Evolutionary conservation across 805 yeast genomes (phyloP).

Genomic region (Torulaspora quercuum): DNA sequence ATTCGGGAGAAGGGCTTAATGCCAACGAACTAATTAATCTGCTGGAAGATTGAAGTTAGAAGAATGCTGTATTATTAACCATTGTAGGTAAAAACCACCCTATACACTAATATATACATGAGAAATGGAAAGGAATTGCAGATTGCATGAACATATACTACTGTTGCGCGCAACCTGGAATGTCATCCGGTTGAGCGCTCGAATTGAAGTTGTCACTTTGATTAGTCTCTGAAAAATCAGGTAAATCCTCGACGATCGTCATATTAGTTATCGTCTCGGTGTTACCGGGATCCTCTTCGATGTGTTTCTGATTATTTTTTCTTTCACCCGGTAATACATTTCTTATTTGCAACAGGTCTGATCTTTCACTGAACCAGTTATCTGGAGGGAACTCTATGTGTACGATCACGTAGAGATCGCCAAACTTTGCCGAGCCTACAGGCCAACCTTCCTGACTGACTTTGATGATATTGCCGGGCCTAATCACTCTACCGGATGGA

Average conservation of each 20-base stretch:
- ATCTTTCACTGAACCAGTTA: slow-evolving; percentile 75
- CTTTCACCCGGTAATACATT: slow-evolving; percentile 49
- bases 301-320: not conserved
- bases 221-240: slow-evolving; percentile 19
- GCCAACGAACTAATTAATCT: slow-evolving; percentile 28
- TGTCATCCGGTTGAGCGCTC: slow-evolving; percentile 1
- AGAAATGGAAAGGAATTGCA: slow-evolving; percentile 7
- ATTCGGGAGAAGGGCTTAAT: slow-evolving; percentile 28
- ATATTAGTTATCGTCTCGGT: slow-evolving; percentile 32
- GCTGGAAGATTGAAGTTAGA: slow-evolving; percentile 10
- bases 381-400: slow-evolving; percentile 79
- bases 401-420: slow-evolving; percentile 69
- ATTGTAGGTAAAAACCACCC: slow-evolving; percentile 1
- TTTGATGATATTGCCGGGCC: slow-evolving; percentile 68
- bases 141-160: slow-evolving; percentile 18
- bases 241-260: slow-evolving; percentile 29
- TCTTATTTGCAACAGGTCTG: slow-evolving; percentile 54
- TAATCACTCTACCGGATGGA: slow-evolving; percentile 74
- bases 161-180: slow-evolving; percentile 41
- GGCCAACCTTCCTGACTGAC: slow-evolving; percentile 86
- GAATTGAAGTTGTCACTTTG: slow-evolving; percentile 1
- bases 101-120: slow-evolving; percentile 12
- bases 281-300: slow-evolving; percentile 26
- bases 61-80: slow-evolving; percentile 7
- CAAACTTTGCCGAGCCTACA: slow-evolving; percentile 42